These are phyloP conservation scores for Penicillium roqueforti DNA, from an alignment of 495 filamentous ascomycete genomes.

Conservation along the genomic window DNA sequence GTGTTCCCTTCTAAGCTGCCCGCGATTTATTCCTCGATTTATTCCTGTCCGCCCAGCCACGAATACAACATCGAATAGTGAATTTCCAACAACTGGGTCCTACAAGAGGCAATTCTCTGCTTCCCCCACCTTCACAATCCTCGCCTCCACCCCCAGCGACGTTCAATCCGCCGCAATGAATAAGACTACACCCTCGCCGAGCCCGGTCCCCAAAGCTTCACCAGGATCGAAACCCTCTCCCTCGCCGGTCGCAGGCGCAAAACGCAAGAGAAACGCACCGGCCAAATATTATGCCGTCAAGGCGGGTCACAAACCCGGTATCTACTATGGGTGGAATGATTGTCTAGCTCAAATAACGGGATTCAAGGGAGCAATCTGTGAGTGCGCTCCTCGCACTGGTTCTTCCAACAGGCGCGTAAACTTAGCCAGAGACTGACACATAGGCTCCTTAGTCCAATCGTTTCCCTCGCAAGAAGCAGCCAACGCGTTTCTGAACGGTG, in stretches of 20 bases:
- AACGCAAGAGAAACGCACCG: conserved; percentile 57
- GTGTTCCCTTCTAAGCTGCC: conserved; percentile 32
- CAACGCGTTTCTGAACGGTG: conserved; percentile 66
- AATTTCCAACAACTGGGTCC: neutral
- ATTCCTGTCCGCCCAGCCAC: conserved; percentile 11
- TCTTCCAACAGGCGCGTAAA: neutral
- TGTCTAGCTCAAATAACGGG: conserved; percentile 79
- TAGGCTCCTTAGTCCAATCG: conserved; percentile 63
- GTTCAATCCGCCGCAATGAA: conserved; percentile 25
- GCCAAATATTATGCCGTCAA: conserved; percentile 88
- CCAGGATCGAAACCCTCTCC: conserved; percentile 25
- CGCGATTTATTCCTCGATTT: conserved; percentile 22
- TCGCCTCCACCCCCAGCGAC: neutral
- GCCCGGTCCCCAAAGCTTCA: conserved; percentile 32
- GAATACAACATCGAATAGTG: conserved; percentile 2
- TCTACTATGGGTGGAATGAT: conserved; percentile 81
- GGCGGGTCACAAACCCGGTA: conserved; percentile 69
- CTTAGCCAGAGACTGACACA: conserved; percentile 10
- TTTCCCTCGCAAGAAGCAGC: conserved; percentile 76
- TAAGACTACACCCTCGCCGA: conserved; percentile 38
- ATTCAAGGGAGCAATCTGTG: conserved; percentile 80
- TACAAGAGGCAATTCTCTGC: neutral
- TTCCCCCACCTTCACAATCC: neutral
- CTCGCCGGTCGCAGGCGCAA: conserved; percentile 48
- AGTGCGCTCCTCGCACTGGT: conserved; percentile 29